Evolutionary conservation across 2,329 filamentous ascomycete species (phyloP), one percentile per base, ranked within the genome.

Genomic region (Tolypocladium paradoxum): DNA sequence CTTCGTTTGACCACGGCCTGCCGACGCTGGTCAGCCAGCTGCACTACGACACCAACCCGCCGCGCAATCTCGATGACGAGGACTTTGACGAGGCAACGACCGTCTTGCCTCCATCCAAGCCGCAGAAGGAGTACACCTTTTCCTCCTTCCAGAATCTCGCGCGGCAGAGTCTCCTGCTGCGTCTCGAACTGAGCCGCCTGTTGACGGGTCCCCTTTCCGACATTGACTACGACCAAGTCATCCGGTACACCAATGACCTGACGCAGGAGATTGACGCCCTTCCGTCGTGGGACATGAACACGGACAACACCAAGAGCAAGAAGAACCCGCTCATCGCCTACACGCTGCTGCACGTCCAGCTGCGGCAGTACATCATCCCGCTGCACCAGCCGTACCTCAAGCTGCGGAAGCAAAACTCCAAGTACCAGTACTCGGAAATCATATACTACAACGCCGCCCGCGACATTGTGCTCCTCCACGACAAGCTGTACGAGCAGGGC

Each of bases 371-470:
- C 65, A 81, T 83, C 54, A 78, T 83, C 56, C 78, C 79, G 1
- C 69, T 84, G 7, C 79, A 82, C 60, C 78, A 83, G 56, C 78
- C 79, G 1, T 83, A 79, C 62, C 70, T 84, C 33, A 81, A 80
- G 60, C 72, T 82, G 51, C 76, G 79, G 58, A 78, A 78, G 66
- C 72, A 74, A 56, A 80, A 82, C 64, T 79, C 79, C 53, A 80
- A 80, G 58, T 83, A 82, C 61, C 80, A 83, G 59, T 79, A 80
- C 60, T 82, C 80, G 1, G 80, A 83, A 58, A 79, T 82, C 54
- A 76, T 83, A 48, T 83, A 82, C 70, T 83, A 83, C 66, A 82
- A 80, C 53, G 78, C 79, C 0, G 79, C 80, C 1, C 73, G 80
- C 35, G 80, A 83, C 57, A 79, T 83, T 59, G 78, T 83, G 1